Percentiles rank a stretch among this genome's conserved stretches.
These are phyloP conservation scores for Aureobasidium sp. DNA, from an alignment of 2,329 filamentous ascomycete species.

Conservation along the genomic window DNA sequence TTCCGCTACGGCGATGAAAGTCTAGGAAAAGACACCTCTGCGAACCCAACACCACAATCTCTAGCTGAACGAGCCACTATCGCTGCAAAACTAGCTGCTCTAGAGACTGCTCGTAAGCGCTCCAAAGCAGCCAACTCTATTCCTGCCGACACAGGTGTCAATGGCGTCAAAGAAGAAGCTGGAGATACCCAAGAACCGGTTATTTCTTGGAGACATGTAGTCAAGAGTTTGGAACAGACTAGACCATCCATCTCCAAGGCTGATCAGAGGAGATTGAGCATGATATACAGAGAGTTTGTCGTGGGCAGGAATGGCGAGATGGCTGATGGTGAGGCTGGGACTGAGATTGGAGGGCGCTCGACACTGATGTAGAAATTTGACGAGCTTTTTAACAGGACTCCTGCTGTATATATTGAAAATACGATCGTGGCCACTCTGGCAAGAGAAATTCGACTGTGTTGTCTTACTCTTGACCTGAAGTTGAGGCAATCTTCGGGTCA, in stretches of 20 bases:
- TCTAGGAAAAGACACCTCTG: conserved; percentile 29
- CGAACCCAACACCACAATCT: conserved; percentile 44
- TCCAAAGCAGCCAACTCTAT: conserved; percentile 36
- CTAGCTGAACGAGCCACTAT: conserved; percentile 74
- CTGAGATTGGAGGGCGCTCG: conserved; percentile 84
- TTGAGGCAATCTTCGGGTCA: no score
- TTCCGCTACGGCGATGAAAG: conserved; percentile 67
- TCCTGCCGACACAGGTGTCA: neutral
- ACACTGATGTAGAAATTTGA: conserved; percentile 49
- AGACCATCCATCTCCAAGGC: conserved; percentile 74
- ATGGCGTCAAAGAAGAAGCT: conserved; percentile 19
- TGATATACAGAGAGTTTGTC: conserved; percentile 89
- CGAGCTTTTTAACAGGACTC: no score
- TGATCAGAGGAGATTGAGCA: conserved; percentile 65
- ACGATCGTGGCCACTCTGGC: no score
- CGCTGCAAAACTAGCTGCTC: conserved; percentile 69
- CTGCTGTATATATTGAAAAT: no score
- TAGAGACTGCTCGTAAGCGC: conserved; percentile 64
- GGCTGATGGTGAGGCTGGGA: conserved; percentile 84
- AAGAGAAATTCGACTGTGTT: no score
- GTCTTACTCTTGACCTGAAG: no score
- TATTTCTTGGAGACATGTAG: conserved; percentile 77
- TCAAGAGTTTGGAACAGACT: conserved; percentile 68
- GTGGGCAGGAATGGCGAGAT: conserved; percentile 90
- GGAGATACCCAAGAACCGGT: conserved; percentile 59